Base-by-base conservation (phyloP, 1,284 basidiomycete species). In the Ganoderma lingzhi region DNA sequence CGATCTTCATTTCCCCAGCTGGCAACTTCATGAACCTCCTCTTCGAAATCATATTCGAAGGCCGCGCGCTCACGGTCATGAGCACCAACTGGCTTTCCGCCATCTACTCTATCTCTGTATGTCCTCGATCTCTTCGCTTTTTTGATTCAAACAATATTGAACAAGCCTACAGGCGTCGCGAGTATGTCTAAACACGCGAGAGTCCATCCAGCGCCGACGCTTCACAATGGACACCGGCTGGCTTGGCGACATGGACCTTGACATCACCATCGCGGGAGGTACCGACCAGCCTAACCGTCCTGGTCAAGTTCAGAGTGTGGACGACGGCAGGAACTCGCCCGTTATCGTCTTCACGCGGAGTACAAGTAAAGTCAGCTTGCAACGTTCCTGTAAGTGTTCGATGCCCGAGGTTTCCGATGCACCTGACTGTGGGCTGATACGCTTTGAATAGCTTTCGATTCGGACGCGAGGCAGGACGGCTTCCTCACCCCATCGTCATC, bases 131-230 rank as follows among this genome's bases (percentile, higher is more conserved):
- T 8, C 45, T 3, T 9, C 28, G 39, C 17, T 14, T 4, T 0
- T 12, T 19, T 12, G 12, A 14, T 10, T 23, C n/a, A 10, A 10
- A 23, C 41, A 10, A 23, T 5, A 10, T 8, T 56, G n/a, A 32
- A 32, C 35, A 3, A n/a, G 17, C 23, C 30, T 42, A 2, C 48
- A 72, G 71, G 68, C 71, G 2, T 72, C 68, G 2, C 66, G 71
- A 12, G 53, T 72, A 6, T 66, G 62, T 51, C 68, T 72, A 58
- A 72, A 69, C 66, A 70, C 68, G 0, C 68, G 71, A 48, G 66
- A 68, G 44, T 60, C 66, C 17, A 42, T 72, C n/a, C 64, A 62
- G n/a, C 45, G 60, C 42, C 61, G 30, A 19, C 48, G 44, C 15
- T 55, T 32, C 48, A 17, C 41, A 5, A 53, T 23, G 12, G 55